Evolutionary conservation across 495 filamentous ascomycete genomes (phyloP).

Genomic region (Penicillium nucicola): DNA sequence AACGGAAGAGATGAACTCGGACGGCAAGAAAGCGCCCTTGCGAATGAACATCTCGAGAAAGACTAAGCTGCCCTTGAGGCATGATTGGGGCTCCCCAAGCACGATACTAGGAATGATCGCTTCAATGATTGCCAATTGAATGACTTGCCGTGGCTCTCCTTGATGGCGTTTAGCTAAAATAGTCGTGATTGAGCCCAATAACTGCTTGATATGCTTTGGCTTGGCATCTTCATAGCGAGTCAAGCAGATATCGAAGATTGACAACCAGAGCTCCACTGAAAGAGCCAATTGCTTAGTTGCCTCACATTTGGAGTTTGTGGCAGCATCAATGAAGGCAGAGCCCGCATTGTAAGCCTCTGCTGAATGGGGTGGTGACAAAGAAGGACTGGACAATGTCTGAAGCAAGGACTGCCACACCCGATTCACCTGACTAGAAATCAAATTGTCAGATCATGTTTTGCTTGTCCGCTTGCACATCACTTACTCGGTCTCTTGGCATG

Average conservation of each 20-base stretch:
- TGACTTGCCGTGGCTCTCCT: constrained; percentile 17
- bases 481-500: constrained; percentile 36
- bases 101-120: constrained; percentile 35
- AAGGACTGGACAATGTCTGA: constrained; percentile 36
- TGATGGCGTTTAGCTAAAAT: constrained; percentile 49
- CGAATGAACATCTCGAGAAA: constrained; percentile 42
- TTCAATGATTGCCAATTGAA: constrained; percentile 22
- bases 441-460: constrained; percentile 14
- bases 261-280: constrained; percentile 49
- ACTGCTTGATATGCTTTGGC: constrained; percentile 70
- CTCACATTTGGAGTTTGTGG: constrained; percentile 32
- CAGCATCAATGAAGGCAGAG: constrained; percentile 45
- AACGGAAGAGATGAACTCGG: constrained; percentile 29
- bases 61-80: constrained; percentile 39
- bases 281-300: constrained; percentile 39
- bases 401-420: constrained; percentile 38
- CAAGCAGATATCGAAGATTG: constrained; percentile 67
- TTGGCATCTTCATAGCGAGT: constrained; percentile 71
- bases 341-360: constrained; percentile 44
- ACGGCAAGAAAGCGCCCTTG: constrained; percentile 29
- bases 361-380: constrained; percentile 38
- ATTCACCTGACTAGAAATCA: constrained; percentile 28
- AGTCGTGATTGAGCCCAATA: constrained; percentile 57
- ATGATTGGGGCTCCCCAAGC: constrained; percentile 37
- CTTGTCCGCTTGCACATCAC: not conserved